Base-by-base conservation (phyloP, 345 rosid species). In the Combretum micranthum region DNA sequence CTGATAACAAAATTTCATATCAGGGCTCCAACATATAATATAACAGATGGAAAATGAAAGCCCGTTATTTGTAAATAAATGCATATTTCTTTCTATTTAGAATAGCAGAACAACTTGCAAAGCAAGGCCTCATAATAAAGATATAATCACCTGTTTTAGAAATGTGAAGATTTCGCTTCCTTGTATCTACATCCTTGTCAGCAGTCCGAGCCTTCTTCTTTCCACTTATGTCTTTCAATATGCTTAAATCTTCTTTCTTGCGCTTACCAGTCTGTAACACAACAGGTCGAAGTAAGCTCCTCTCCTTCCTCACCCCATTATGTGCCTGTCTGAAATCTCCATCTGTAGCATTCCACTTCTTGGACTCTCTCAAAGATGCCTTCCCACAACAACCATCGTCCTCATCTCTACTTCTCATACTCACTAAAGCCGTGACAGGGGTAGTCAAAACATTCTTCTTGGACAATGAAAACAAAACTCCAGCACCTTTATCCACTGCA, bases 391-490 rank as follows among this genome's bases (percentile, higher is more conserved):
- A 69, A 37, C 22, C 63, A 18, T 50, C 56, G 20, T 70, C 69
- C 57, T 17, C 70, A 52, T 72, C 77, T 60, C 76, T 67, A 32
- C 66, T 74, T 67, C 69, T 75, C 69, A 64, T 57, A 26, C 71
- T 82, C 44, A 50, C 75, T 45, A 80, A 66, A 45, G 69, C 68
- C 14, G 64, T 53, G 20, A 61, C 58, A 15, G 88, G 80, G 57
- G 79, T 66, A 57, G 66, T 67, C 61, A 72, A 55, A 55, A 70
- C 64, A 53, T 69, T 82, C 15, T 85, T 90, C 74, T 80, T 85
- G 0, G 95, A 86, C 83, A 94, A 71, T 4, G 88, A 83, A 71
- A 82, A 90, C 62, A 87, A 64, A 48, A 78, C 85, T 0, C 90
- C 96, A 0, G 95, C 97, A 70, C 97, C 99, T 51, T 78, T 83